Evolutionary conservation across 257 asterid species (phyloP).

Genomic region (Henckelia pumila): DNA sequence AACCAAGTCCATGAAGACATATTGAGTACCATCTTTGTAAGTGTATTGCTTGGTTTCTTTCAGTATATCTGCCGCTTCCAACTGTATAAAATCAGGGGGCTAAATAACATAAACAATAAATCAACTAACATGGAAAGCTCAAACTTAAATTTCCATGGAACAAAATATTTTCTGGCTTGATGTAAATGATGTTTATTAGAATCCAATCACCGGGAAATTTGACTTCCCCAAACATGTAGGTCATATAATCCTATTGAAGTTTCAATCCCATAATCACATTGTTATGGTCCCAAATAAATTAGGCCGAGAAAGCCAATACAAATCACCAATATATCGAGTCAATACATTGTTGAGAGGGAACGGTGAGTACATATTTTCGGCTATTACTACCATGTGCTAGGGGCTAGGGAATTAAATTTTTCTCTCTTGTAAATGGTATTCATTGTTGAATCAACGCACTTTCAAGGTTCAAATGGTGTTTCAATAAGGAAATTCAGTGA

Average conservation of each 20-base stretch:
- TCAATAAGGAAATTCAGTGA: background rate
- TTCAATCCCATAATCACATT: background rate
- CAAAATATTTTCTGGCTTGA: background rate
- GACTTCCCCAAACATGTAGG: background rate
- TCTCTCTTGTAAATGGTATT: background rate
- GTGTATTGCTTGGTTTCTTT: constrained; percentile 91
- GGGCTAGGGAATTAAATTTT: background rate
- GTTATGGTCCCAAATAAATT: background rate
- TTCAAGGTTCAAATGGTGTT: background rate
- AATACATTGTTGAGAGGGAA: background rate
- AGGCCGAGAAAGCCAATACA: background rate
- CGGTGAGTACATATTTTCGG: no score
- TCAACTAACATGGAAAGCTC: background rate
- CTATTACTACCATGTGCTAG: background rate
- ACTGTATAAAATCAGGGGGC: constrained; percentile 38
- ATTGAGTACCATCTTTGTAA: constrained; percentile 87
- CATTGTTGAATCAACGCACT: background rate
- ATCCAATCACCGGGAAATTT: background rate
- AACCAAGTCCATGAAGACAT: constrained; percentile 95
- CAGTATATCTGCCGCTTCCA: constrained; percentile 77
- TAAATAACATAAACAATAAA: constrained; percentile 16
- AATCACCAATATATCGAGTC: background rate
- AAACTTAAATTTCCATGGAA: background rate
- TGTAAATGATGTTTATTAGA: background rate
- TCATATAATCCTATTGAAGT: background rate